Conservation (phyloP, 1,284 basidiomycete species). For the Irpex lacteus region DNA sequence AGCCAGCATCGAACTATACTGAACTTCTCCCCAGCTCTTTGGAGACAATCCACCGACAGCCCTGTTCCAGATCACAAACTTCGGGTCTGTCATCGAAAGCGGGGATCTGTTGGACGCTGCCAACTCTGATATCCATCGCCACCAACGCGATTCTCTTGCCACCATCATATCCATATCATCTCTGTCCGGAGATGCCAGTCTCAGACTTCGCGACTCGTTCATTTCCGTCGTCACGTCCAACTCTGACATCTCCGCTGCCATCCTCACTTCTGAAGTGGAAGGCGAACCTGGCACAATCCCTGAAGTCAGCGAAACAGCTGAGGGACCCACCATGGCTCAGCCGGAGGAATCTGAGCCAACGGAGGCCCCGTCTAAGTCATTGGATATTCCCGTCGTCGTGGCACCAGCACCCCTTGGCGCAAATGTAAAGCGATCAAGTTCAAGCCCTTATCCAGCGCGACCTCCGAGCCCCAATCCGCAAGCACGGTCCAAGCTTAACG, state of each 20-base stretch:
- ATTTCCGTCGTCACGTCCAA: conserved; percentile 17
- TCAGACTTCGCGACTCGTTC: conserved; percentile 20
- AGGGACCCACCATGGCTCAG: not conserved
- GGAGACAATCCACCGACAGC: conserved; percentile 41
- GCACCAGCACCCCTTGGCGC: not conserved
- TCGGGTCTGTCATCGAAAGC: conserved; percentile 11
- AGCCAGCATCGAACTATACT: conserved; percentile 1
- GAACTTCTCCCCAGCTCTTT: conserved; percentile 35
- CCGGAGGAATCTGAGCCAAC: not conserved
- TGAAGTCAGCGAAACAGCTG: not conserved
- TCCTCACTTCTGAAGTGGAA: conserved; percentile 15
- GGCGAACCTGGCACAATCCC: not conserved
- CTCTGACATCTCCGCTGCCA: conserved; percentile 20
- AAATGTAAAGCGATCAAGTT: not conserved
- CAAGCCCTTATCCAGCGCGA: not conserved
- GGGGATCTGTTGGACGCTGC: conserved; percentile 15
- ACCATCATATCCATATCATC: conserved; percentile 29
- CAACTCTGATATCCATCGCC: conserved; percentile 11
- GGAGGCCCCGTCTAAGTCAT: not conserved
- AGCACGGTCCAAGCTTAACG: not conserved
- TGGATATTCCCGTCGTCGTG: not conserved
- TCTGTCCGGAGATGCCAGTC: conserved; percentile 12
- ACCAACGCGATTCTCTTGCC: conserved; percentile 25
- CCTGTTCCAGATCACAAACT: conserved; percentile 31
- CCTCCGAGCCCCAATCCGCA: not conserved